Evolutionary conservation across 805 yeast genomes (phyloP).

Genomic region (Brettanomyces custersianus): DNA sequence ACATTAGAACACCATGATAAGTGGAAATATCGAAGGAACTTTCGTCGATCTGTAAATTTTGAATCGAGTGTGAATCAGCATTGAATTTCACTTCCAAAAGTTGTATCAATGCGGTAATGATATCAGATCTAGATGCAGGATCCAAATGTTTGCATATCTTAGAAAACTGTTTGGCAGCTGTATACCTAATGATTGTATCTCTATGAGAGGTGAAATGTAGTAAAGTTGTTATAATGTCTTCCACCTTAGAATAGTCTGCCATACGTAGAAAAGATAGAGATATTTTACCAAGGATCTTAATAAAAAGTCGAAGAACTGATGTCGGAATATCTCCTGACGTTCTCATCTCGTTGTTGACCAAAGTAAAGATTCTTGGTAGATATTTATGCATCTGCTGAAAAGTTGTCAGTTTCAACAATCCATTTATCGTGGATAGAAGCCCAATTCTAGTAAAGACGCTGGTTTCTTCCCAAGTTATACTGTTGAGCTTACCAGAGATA

Average conservation of each 20-base stretch:
- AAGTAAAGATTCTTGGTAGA: constrained; percentile 9
- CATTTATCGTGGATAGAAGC: constrained; percentile 14
- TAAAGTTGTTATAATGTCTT: constrained; percentile 40
- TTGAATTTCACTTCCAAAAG: not conserved
- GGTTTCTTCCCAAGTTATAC: constrained; percentile 12
- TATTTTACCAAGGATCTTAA: constrained; percentile 33
- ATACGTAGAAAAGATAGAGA: constrained; percentile 19
- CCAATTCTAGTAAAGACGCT: constrained; percentile 12
- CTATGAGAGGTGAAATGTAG: constrained; percentile 33
- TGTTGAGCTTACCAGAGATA: constrained; percentile 12
- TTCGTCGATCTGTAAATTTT: constrained; percentile 13
- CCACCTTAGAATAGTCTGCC: constrained; percentile 30
- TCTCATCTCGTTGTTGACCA: constrained; percentile 11
- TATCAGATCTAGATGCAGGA: not conserved
- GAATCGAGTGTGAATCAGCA: not conserved
- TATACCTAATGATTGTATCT: constrained; percentile 52
- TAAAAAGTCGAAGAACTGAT: constrained; percentile 11
- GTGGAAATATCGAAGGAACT: constrained; percentile 30
- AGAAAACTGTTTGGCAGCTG: constrained; percentile 59
- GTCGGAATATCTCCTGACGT: constrained; percentile 2
- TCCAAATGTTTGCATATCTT: constrained; percentile 28
- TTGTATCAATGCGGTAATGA: not conserved
- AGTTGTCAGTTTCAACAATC: constrained; percentile 14
- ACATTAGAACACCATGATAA: constrained; percentile 52
- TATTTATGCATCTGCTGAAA: constrained; percentile 3